Evolutionary conservation across 2,329 filamentous ascomycete genomes (phyloP).

Genomic region (Colletotrichum destructivum): DNA sequence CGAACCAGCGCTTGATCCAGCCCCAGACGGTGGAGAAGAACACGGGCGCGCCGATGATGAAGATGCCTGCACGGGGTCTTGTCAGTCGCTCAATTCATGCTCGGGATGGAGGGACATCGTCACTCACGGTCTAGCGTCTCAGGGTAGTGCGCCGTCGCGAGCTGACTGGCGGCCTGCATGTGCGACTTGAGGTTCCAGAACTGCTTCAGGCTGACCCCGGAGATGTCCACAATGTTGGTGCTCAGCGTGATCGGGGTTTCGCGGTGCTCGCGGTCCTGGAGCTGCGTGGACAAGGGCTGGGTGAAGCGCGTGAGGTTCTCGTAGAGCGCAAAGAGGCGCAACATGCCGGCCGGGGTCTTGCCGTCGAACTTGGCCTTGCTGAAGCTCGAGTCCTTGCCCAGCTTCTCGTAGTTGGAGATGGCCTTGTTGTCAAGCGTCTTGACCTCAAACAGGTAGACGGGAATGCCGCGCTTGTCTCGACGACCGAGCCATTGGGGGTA

Average conservation of each 20-base stretch:
- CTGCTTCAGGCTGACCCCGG: slow-evolving; percentile 88
- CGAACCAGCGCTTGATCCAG: slow-evolving; percentile 97
- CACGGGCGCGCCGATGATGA: slow-evolving; percentile 87
- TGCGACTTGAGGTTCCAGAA: slow-evolving; percentile 96
- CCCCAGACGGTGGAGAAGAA: slow-evolving; percentile 97
- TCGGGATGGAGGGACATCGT: background rate
- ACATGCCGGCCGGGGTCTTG: slow-evolving; percentile 80
- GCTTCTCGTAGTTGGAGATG: slow-evolving; percentile 83
- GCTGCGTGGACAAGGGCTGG: slow-evolving; percentile 85
- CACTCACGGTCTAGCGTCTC: slow-evolving; percentile 91
- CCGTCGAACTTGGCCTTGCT: slow-evolving; percentile 75
- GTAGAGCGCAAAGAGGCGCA: slow-evolving; percentile 92
- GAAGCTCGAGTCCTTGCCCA: slow-evolving; percentile 67
- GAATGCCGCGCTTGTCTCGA: slow-evolving; percentile 90
- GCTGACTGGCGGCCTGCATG: slow-evolving; percentile 91
- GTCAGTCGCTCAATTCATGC: slow-evolving; percentile 38
- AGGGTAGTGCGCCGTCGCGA: slow-evolving; percentile 95
- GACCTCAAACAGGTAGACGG: slow-evolving; percentile 92
- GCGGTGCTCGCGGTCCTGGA: slow-evolving; percentile 78
- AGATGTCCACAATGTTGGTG: slow-evolving; percentile 96
- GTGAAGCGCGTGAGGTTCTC: slow-evolving; percentile 92
- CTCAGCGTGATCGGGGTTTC: slow-evolving; percentile 92
- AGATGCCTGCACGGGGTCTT: slow-evolving; percentile 54
- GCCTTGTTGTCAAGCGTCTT: slow-evolving; percentile 86
- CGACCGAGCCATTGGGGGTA: slow-evolving; percentile 97